phyloP scores from a whole-genome alignment of 2,329 filamentous ascomycete species.

The Akanthomyces dipterigenus region DNA sequence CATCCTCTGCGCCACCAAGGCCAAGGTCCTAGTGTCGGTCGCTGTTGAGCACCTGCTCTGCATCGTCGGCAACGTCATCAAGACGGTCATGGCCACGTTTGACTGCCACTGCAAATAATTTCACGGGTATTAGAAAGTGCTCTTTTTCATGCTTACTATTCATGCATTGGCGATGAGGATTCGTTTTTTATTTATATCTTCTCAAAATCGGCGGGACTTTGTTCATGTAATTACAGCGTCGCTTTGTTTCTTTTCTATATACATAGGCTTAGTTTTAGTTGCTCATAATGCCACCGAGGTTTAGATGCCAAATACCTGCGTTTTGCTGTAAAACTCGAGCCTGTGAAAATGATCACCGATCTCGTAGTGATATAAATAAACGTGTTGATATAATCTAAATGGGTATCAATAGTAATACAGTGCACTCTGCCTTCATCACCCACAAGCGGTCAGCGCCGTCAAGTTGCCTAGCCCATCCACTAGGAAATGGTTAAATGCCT shows the following conservation, averaged over 20 bases:
- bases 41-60: conserved; percentile 26
- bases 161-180: conserved; percentile 1
- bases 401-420: not conserved
- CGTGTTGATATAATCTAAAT: not conserved
- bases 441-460: conserved; percentile 24
- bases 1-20: conserved; percentile 21
- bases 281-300: not conserved
- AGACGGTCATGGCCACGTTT: conserved; percentile 24
- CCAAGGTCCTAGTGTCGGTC: conserved; percentile 21
- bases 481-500: conserved; percentile 38
- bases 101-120: conserved; percentile 27
- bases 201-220: not conserved
- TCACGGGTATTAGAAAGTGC: not conserved
- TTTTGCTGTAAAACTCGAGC: not conserved
- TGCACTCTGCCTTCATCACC: conserved; percentile 4
- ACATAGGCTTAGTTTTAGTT: not conserved
- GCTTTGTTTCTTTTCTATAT: not conserved
- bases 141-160: not conserved
- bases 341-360: too few species aligned
- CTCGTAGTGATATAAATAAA: too few species aligned
- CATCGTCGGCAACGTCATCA: conserved; percentile 26
- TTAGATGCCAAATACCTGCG: not conserved
- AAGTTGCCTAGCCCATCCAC: conserved; percentile 32
- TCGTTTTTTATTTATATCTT: not conserved
- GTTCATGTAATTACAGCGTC: conserved; percentile 2